Percentiles rank a stretch among this genome's conserved stretches.
These are phyloP conservation scores for Vaccinium vitisidaea DNA, from an alignment of 148 eudicot genomes.

Conservation along the genomic window DNA sequence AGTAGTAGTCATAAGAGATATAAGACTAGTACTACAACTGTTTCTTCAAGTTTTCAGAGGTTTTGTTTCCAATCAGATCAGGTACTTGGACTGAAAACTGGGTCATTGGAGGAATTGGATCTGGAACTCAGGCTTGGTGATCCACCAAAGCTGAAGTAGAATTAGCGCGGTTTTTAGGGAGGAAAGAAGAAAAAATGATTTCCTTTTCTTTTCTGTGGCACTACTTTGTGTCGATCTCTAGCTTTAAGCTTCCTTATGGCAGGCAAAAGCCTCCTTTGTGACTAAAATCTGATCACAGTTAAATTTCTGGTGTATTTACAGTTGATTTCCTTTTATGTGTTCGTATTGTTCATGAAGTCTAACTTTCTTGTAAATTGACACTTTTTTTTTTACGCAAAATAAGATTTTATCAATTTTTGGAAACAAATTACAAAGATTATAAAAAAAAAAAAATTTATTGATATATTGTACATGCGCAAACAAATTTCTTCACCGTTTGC, in stretches of 20 bases:
- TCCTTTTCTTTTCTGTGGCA: background rate
- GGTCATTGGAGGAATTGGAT: slow-evolving; percentile 50
- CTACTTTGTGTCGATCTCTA: background rate
- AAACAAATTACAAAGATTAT: too few relatives aligned
- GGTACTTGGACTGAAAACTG: background rate
- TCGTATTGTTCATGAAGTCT: too few relatives aligned
- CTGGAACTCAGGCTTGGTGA: slow-evolving; percentile 89
- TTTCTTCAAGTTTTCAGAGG: slow-evolving; percentile 1
- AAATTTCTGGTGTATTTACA: background rate
- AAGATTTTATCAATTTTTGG: too few relatives aligned
- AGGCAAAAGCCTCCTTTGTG: slow-evolving; percentile 1
- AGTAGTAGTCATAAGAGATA: slow-evolving; percentile 37
- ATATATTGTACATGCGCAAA: background rate
- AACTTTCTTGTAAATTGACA: too few relatives aligned
- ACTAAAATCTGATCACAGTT: background rate
- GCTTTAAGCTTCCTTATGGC: background rate
- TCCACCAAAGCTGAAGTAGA: slow-evolving; percentile 19
- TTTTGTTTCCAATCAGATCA: background rate
- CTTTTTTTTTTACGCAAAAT: too few relatives aligned
- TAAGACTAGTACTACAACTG: slow-evolving; percentile 22
- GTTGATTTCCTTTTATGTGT: background rate
- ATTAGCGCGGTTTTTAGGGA: background rate
- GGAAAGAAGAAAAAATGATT: background rate
- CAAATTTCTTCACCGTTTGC: background rate
- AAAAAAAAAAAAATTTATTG: background rate